Evolutionary conservation across 805 yeast species (phyloP), one percentile per base, ranked within the genome.

Genomic region (Yarrowia sp.): DNA sequence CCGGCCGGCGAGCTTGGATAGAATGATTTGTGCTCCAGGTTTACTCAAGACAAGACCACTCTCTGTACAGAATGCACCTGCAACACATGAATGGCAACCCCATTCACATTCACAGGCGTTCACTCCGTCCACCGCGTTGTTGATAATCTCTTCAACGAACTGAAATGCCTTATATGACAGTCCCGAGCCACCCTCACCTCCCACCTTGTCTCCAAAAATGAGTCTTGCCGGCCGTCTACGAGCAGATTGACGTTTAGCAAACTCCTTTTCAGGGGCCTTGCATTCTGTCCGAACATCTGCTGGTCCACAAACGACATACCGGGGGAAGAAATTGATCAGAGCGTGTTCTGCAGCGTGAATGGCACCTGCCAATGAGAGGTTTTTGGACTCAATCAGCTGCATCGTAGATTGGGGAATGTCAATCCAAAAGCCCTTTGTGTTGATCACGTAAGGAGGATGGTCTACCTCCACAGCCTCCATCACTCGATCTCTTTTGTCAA

Each of bases 291-390:
- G 84, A 13, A 95, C 81, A 70, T 95, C 99, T 2, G 72, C 73
- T 0, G 75, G 74, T 0, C 90, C 89, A 15, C 90, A 86, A 11
- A 86, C 84, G 4, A 92, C 85, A 66, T 84, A 86, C 32, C 87
- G 74, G 0, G 98, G 96, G 32, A 92, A 73, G 66, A 90, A 81
- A 53, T 89, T 86, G 82, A 95, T 86, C 1, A 95, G 77, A 0
- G 91, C 91, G 78, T 95, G 99, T 69, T 92, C 93, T 0, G 97
- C 96, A 1, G 96, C 98, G 77, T 95, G 99, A n/a, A 95, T 90
- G 0, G 95, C 96, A 5, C 90, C 99, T 0, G 98, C 93, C 1
- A 87, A 77, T 65, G 84, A 88, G 50, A 95, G 76, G 1, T 78
- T 70, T 68, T 91, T 90, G 3, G 73, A 74, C 3, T 79, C 76